Evolutionary conservation across 2,329 filamentous ascomycete genomes (phyloP), one percentile per base, ranked within the genome.

Genomic region (Fusarium hostae): DNA sequence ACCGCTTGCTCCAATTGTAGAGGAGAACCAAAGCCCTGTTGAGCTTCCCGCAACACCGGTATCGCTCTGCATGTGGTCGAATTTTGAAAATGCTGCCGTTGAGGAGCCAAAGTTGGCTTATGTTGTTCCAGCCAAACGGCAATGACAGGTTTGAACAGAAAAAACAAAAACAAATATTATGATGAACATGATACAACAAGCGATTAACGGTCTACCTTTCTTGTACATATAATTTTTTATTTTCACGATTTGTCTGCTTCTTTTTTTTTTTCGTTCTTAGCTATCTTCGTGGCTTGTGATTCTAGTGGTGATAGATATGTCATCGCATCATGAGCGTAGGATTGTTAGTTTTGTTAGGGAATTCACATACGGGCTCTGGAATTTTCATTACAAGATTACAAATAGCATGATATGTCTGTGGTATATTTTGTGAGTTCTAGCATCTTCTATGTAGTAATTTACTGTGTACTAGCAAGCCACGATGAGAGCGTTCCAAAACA

Each of bases 1-100:
- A 18, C 66, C 66, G 10, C 59, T 71, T 26, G 48, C 43, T 28
- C 55, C 45, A 24, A 47, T 39, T 26, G 28, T 44, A 18, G 45
- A 55, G 22, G 58, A 66, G 20, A 44, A 64, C 7, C 57, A 66
- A 34, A 68, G 69, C 24, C 75, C 74, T 16, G 70, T 75, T 20
- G 75, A 77, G 55, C 73, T 77, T 26, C 75, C 75, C 4, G 75
- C 75, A 16, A 77, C 75, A 12, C 75, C 75, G 13, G 75, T 77
- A 10, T 77, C 75, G 20, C 67, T 75, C 35, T 77, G 72, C n/a
- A 76, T 75, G 71, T 77, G 75, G 75, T 70, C 65, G 45, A 63
- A 72, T 18, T 57, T 77, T 11, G 75, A 77, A 58, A 60, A 75
- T 26, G 75, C 75, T 50, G 70, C 66, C 12, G 74, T 77, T 44